Conservation (phyloP, 1,284 basidiomycete genomes). For the Irpex sp. region DNA sequence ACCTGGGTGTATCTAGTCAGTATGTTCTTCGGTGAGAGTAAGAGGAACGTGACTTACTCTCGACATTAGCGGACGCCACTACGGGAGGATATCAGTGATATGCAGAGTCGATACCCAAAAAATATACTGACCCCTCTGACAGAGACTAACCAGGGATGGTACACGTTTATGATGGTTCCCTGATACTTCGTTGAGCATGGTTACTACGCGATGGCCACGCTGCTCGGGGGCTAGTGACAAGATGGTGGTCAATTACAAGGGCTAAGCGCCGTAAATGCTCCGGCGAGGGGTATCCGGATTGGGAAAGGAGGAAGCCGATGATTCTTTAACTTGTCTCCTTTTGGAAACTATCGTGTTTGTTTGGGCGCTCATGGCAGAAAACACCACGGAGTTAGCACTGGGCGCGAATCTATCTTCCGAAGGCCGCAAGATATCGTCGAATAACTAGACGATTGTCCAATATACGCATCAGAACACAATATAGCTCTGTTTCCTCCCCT, state of each 20-base stretch:
- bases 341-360: conserved; percentile 8
- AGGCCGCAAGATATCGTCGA: background rate
- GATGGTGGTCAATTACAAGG: conserved; percentile 6
- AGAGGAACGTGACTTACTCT: conserved; percentile 36
- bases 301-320: conserved; percentile 4
- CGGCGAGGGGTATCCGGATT: conserved; percentile 7
- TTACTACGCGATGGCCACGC: background rate
- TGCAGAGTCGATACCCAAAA: too few species aligned
- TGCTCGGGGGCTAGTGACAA: background rate
- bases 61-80: conserved; percentile 55
- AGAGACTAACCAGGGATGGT: conserved; percentile 36
- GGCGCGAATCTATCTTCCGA: background rate
- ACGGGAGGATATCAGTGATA: too few species aligned
- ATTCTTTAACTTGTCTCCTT: conserved; percentile 7
- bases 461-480: too few species aligned
- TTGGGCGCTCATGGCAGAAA: background rate
- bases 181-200: conserved; percentile 6
- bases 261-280: conserved; percentile 7
- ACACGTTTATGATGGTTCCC: conserved; percentile 20
- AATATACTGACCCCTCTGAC: conserved; percentile 28
- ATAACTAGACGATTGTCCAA: too few species aligned
- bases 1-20: conserved; percentile 13
- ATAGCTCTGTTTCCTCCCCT: background rate
- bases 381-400: background rate
- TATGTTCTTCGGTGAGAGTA: background rate